A percentile compares a stretch with the other conserved stretches of the same genome.
These are phyloP conservation scores for Ceratobasidium sp. DNA, from an alignment of 1,284 basidiomycete genomes.

Conservation along the genomic window DNA sequence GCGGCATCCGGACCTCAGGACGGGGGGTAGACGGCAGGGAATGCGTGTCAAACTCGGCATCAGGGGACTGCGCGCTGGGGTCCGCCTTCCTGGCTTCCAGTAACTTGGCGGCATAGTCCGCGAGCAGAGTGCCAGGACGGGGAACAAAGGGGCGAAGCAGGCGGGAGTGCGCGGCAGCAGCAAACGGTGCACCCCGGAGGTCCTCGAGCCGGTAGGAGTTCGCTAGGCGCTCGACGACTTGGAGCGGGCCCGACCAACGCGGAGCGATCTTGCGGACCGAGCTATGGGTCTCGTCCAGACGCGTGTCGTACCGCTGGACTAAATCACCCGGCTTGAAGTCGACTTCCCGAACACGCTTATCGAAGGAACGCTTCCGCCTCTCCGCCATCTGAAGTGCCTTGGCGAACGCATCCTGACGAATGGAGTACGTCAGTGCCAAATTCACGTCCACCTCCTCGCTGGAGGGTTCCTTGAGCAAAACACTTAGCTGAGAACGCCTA, in stretches of 20 bases:
- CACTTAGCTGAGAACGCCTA: neutral
- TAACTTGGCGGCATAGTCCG: neutral
- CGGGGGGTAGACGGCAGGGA: neutral
- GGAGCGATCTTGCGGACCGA: neutral
- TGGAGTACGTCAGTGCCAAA: neutral
- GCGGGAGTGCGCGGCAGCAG: neutral
- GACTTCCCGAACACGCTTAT: neutral
- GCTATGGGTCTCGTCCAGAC: neutral
- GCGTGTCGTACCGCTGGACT: neutral
- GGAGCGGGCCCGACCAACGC: neutral
- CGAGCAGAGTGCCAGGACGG: neutral
- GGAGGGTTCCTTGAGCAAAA: too few relatives aligned
- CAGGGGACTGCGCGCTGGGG: neutral
- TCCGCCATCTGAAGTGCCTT: neutral
- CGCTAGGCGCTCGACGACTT: neutral
- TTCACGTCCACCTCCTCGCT: neutral
- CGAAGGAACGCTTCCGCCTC: neutral
- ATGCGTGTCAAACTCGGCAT: neutral
- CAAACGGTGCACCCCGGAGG: neutral
- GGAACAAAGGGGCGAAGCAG: neutral
- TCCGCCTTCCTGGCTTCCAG: neutral
- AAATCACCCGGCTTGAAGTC: neutral
- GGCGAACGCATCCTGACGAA: neutral
- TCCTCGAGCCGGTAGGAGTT: neutral
- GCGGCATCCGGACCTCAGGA: neutral